Evolutionary conservation across 192 early-diverging fungal species (phyloP), one percentile per base, ranked within the genome.

Genomic region (Backusella parvicylindrica): DNA sequence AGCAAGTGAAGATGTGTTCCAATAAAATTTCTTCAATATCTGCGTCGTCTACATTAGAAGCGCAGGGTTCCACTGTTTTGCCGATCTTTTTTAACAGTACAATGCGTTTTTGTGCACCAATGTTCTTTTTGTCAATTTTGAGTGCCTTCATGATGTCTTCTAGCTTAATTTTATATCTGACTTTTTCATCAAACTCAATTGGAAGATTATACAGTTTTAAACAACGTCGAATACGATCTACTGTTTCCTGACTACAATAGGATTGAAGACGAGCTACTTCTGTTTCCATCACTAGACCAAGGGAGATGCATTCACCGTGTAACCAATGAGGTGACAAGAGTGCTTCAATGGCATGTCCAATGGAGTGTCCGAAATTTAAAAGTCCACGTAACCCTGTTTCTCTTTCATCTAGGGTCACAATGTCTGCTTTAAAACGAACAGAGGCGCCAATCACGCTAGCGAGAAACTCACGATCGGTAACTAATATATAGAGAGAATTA

Each of bases 341-440:
- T 33, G 92, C 94, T 84, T 99, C 97, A 70, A 97, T 93, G 31
- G 95, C 97, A 70, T 99, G 97, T 32, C 97, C 97, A 53, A 99
- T 90, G 4, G 95, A 88, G 84, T 99, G 97, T 18, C 97, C 97
- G 87, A 96, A 99, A 81, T 99, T 99, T 49, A 99, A 91, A 53
- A 99, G 81, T 9, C 95, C 94, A 38, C 97, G 93, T 77, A 99
- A 86, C 11, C 96, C 96, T 30, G 89, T 88, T 80, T 99, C 97
- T 63, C 95, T 89, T 86, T 98, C 97, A 82, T 99, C 97, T 26
- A 89, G 82, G 1, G 96, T 97, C 12, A 99, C 97, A 15, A 99
- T 93, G 47, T 96, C 85, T 1, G 97, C 95, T 82, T 99, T 99
- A 78, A 96, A 93, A 9, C 89, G 84, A 38, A 90, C 95, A 0